A percentile compares a stretch with the other conserved stretches of the same genome.
Conservation (phyloP, 2,329 filamentous ascomycete genomes). For the Colletotrichum somersetense region DNA sequence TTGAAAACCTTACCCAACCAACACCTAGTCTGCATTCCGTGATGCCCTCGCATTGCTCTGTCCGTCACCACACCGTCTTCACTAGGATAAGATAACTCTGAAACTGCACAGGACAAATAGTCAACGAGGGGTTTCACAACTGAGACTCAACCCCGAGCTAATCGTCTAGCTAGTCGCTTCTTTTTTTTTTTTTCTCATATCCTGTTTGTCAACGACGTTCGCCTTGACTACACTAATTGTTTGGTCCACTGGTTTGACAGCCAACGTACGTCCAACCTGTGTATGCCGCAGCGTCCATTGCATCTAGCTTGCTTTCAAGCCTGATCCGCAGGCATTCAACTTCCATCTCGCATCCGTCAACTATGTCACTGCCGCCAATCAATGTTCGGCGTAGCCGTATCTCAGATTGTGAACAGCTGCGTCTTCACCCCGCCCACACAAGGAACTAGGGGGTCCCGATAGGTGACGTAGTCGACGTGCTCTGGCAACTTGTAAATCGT, state of each 20-base stretch:
- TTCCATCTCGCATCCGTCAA: not conserved
- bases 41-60: not conserved
- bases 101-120: not conserved
- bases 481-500: slow-evolving; percentile 13
- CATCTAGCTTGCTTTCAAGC: not conserved
- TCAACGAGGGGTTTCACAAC: not conserved
- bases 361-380: not conserved
- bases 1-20: not conserved
- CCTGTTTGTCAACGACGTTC: not conserved
- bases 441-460: slow-evolving; percentile 30
- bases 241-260: not conserved
- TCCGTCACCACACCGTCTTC: not conserved
- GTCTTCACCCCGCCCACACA: not conserved
- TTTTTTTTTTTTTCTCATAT: not conserved
- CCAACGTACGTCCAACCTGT: not conserved
- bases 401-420: slow-evolving; percentile 30
- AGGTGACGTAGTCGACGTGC: slow-evolving; percentile 19
- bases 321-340: not conserved
- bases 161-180: not conserved
- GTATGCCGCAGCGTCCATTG: not conserved
- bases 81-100: not conserved
- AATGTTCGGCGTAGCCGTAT: not conserved
- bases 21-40: not conserved
- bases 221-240: not conserved
- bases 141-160: not conserved